Conservation (phyloP, 2,329 filamentous ascomycete genomes). For the Colletotrichum sansevieriae region DNA sequence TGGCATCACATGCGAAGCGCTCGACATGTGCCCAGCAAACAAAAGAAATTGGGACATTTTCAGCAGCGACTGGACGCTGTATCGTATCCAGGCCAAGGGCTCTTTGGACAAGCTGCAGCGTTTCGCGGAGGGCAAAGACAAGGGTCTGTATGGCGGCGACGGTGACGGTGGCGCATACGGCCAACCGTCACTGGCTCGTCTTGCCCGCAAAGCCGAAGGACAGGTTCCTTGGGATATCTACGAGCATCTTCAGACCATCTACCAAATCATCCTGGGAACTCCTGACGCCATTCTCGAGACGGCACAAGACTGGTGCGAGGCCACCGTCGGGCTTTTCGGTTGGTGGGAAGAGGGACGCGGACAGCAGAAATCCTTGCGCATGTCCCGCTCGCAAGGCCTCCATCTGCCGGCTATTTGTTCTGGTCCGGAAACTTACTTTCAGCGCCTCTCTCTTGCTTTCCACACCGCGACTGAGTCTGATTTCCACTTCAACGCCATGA, state of each 20-base stretch:
- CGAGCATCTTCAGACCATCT: constrained; percentile 84
- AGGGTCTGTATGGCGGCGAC: constrained; percentile 49
- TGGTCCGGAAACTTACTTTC: constrained; percentile 77
- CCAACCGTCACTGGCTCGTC: constrained; percentile 69
- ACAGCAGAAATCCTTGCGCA: constrained; percentile 56
- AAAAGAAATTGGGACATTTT: constrained; percentile 85
- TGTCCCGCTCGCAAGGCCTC: constrained; percentile 57
- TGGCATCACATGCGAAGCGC: constrained; percentile 74
- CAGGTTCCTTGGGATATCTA: constrained; percentile 92
- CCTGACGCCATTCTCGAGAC: constrained; percentile 80
- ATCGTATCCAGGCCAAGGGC: constrained; percentile 79
- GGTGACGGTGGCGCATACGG: constrained; percentile 54
- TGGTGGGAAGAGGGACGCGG: constrained; percentile 91
- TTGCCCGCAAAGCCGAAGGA: constrained; percentile 84
- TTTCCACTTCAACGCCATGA: constrained; percentile 82
- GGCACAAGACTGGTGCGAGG: constrained; percentile 93
- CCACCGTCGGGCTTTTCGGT: constrained; percentile 82
- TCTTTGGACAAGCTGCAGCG: constrained; percentile 78
- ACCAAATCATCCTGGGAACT: constrained; percentile 83
- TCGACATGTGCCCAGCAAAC: constrained; percentile 80
- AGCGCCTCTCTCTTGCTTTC: constrained; percentile 79
- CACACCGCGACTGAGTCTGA: constrained; percentile 76
- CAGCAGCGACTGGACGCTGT: constrained; percentile 85
- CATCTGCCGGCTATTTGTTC: constrained; percentile 56
- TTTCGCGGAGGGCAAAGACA: constrained; percentile 82